phyloP scores from a whole-genome alignment of 768 basidiomycete species.

The Lentinula detonsa region DNA sequence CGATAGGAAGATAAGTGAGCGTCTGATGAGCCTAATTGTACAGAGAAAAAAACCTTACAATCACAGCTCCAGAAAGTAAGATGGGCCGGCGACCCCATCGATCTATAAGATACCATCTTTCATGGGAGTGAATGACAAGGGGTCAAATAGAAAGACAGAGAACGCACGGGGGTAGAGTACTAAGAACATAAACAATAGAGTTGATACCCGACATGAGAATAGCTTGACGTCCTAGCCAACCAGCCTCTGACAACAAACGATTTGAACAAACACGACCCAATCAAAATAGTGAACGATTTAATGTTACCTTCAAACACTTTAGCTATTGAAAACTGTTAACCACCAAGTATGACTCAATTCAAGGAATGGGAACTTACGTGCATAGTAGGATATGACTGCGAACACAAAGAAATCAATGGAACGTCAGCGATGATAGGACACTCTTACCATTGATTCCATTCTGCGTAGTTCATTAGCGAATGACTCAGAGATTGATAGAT shows the following conservation, averaged over 20 bases:
- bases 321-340: constrained; percentile 32
- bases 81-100: constrained; percentile 86
- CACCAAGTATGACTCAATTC: constrained; percentile 1
- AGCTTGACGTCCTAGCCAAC: constrained; percentile 91
- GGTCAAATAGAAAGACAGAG: neutral
- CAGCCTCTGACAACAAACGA: constrained; percentile 58
- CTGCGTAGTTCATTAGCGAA: constrained; percentile 28
- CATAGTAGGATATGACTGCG: constrained; percentile 89
- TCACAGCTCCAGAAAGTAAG: constrained; percentile 76
- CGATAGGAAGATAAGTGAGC: neutral
- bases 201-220: constrained; percentile 96
- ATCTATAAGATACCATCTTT: constrained; percentile 91
- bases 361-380: constrained; percentile 52
- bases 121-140: constrained; percentile 8
- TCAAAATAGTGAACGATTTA: neutral
- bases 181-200: constrained; percentile 70
- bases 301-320: constrained; percentile 82
- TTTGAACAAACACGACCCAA: neutral
- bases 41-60: constrained; percentile 37
- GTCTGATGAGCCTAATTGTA: neutral
- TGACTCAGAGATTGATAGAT: neutral
- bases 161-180: constrained; percentile 77
- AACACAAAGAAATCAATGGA: neutral
- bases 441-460: constrained; percentile 87
- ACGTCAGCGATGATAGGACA: neutral